Base-by-base conservation (phyloP, 306 rosid species). In the Arachis hypogaea region DNA sequence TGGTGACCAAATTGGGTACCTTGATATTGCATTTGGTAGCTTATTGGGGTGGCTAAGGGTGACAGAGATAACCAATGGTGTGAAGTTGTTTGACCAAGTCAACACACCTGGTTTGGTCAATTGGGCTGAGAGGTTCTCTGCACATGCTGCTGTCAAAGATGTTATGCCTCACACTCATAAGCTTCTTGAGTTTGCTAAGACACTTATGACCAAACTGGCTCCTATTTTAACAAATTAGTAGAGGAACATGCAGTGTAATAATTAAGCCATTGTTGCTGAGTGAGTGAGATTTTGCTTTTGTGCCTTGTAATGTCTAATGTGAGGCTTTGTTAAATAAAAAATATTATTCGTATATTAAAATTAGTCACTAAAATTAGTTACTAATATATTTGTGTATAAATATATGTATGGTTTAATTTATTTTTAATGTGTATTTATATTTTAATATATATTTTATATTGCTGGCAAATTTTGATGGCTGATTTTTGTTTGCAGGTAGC, bases 21-120 rank as follows among this genome's bases (percentile, higher is more conserved):
- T 87, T 4, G 95, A 87, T 38, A 83, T 89, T 74, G 88, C 87
- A 38, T 75, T 88, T 11, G 94, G 97, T 9, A 8, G 81, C 72
- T 59, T 22, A 45, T 69, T 91, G 72, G 92, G 81, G 10, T 87
- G 87, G 95, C 9, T 87, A 3, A 73, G 77, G 14, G 89, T 81
- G 9, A 63, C 49, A 1, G 87, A 90, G 74, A 50, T 22, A 9
- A 5, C 51, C 16, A 9, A 1, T 63, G 88, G 85, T 59, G 3
- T 82, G 42, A 90, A 83, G 47, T 61, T 88, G 58, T 65, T 88
- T 1, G 82, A 85, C 58, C 77, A 77, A 14, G 18, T 9, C 10
- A 90, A 54, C 59, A 77, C 78, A 6, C 90, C 88, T 28, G 70
- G 65, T 5, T 54, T 90, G 36, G 56, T 41, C 30, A 78, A 82